phyloP scores from a whole-genome alignment of 2,329 filamentous ascomycete species.

The Colletotrichum filicis region DNA sequence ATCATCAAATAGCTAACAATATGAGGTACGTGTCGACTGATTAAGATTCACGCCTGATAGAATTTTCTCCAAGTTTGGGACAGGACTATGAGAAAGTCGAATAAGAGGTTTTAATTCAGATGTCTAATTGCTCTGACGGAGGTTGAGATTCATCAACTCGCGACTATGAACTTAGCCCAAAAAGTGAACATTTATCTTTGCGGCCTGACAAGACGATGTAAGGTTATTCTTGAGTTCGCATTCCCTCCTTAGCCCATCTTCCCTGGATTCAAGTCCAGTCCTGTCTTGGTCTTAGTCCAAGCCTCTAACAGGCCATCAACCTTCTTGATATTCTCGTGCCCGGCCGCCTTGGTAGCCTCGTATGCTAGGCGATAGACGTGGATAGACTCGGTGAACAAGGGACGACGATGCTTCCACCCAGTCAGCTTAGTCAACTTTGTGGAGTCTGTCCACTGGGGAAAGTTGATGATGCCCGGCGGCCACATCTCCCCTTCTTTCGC shows the following conservation, averaged over 20 bases:
- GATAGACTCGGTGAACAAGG: slow-evolving; percentile 49
- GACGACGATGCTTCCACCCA: slow-evolving; percentile 51
- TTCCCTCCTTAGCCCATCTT: background rate
- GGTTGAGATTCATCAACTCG: no score
- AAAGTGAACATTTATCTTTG: no score
- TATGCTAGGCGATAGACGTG: slow-evolving; percentile 51
- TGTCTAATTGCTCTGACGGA: no score
- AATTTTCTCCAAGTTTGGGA: no score
- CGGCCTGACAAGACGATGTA: no score
- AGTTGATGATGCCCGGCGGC: slow-evolving; percentile 45
- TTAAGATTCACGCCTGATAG: no score
- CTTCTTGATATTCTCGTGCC: slow-evolving; percentile 7
- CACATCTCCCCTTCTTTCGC: slow-evolving; percentile 23
- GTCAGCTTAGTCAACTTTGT: slow-evolving; percentile 51
- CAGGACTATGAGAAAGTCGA: no score
- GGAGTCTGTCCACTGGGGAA: slow-evolving; percentile 56
- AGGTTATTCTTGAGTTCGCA: no score
- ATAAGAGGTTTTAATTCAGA: no score
- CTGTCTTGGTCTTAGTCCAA: background rate
- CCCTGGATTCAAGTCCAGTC: background rate
- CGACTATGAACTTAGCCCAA: no score
- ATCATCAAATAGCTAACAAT: no score
- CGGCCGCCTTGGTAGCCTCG: slow-evolving; percentile 42
- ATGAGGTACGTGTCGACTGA: no score
- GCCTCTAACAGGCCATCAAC: background rate